Conservation (phyloP, 495 filamentous ascomycete genomes). For the Xylaria nigripes region DNA sequence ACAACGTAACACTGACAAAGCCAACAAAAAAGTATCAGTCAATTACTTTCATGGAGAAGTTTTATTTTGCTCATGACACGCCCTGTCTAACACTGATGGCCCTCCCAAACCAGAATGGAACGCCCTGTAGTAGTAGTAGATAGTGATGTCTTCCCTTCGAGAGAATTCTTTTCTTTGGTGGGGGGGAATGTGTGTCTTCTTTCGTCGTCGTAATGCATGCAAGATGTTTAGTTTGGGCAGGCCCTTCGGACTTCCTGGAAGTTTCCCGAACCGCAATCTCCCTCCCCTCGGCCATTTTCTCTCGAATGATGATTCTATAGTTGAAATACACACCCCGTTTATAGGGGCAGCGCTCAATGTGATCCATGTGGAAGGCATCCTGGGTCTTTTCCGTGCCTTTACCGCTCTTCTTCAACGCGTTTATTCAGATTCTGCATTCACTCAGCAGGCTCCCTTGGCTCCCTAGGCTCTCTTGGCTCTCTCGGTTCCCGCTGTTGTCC, state of each 20-base stretch:
- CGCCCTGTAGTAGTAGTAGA: constrained; percentile 4
- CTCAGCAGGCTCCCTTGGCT: constrained; percentile 16
- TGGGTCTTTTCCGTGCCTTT: background rate
- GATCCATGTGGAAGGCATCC: background rate
- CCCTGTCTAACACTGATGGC: constrained; percentile 2
- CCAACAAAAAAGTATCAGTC: background rate
- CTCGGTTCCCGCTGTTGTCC: constrained; percentile 30
- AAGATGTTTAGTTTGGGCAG: background rate
- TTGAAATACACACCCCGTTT: background rate
- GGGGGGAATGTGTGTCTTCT: background rate
- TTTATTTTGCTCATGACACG: constrained; percentile 1
- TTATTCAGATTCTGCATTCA: constrained; percentile 4
- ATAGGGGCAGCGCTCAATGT: constrained; percentile 1
- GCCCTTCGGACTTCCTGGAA: background rate
- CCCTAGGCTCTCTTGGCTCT: constrained; percentile 37
- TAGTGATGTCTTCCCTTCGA: background rate
- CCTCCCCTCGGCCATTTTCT: background rate
- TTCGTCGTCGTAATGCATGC: background rate
- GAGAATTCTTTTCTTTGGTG: background rate
- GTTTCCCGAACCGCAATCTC: background rate
- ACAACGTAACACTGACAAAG: no score
- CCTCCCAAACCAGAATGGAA: constrained; percentile 2
- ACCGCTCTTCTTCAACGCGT: constrained; percentile 1
- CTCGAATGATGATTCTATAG: background rate
- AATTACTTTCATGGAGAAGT: background rate